These are phyloP conservation scores for Suillus subaureus DNA, from an alignment of 768 basidiomycete species.

Conservation along the genomic window DNA sequence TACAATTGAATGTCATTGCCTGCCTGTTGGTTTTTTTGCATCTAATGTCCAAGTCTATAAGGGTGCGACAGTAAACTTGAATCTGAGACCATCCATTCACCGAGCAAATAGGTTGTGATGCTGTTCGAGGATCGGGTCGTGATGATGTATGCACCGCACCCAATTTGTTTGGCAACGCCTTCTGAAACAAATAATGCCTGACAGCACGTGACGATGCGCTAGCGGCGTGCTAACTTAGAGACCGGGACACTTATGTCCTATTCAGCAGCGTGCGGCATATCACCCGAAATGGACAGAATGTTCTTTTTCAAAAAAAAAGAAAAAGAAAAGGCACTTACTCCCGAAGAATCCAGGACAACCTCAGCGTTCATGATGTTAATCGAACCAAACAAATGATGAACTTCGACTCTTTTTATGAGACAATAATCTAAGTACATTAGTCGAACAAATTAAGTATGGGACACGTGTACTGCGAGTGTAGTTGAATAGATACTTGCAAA, in stretches of 20 bases:
- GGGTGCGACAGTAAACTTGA: too few species aligned
- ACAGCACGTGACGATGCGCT: neutral
- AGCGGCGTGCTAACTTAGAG: neutral
- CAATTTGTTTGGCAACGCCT: neutral
- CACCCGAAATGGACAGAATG: neutral
- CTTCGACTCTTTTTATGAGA: neutral
- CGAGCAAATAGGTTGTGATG: too few species aligned
- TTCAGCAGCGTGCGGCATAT: neutral
- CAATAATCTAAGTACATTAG: neutral
- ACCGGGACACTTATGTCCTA: neutral
- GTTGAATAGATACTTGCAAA: neutral
- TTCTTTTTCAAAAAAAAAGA: too few species aligned
- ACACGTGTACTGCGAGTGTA: neutral
- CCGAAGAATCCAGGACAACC: neutral
- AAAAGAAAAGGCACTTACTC: fast-evolving
- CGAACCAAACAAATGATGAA: neutral
- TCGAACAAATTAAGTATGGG: neutral
- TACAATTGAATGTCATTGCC: too few species aligned
- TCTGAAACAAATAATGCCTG: neutral
- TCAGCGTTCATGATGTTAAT: neutral
- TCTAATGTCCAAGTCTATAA: too few species aligned
- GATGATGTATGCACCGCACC: too few species aligned
- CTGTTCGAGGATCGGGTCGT: too few species aligned
- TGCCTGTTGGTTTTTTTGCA: too few species aligned
- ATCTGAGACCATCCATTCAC: too few species aligned